Evolutionary conservation across 2,329 filamentous ascomycete genomes (phyloP), one percentile per base, ranked within the genome.

Genomic region (Colletotrichum truncatum): DNA sequence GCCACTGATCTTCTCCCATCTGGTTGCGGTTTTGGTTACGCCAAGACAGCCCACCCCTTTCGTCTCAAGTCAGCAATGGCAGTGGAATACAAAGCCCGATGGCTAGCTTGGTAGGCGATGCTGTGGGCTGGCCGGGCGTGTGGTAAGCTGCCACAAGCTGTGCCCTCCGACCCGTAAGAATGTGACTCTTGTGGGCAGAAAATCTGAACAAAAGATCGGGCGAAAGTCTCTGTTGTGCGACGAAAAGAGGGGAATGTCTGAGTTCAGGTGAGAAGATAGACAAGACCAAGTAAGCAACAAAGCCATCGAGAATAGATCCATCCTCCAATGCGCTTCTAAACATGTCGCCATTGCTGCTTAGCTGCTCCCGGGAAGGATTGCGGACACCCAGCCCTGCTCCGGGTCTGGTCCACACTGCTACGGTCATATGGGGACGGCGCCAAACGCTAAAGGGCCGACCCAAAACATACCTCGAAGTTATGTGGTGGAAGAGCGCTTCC

Each of bases 181-280:
- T 12, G n/a, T 23, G 48, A 26, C 39, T 34, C 11, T 7, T n/a
- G 8, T 12, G 39, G 41, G 39, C 41, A 57, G 25, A 49, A 18
- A 55, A 60, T 45, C 34, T n/a, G 26, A 65, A 62, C 12, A 16
- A 43, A 16, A 51, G 34, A 43, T 55, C 21, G 41, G 62, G 41
- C 43, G 49, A 41, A 62, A 54, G n/a, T 28, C 23, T 38, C 25
- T 48, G 46, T 21, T 48, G 57, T 43, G 49, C 43, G 28, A 54
- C 41, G 62, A 36, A 54, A 48, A 36, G 28, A 38, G 46, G 32
- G 26, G 28, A 25, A n/a, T 49, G 39, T 65, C 62, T 43, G 26
- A 38, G 21, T 61, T 61, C 38, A 43, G 32, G 62, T 23, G 28
- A 26, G n/a, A 36, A 54, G 56, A n/a, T n/a, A n/a, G n/a, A 62